These are phyloP conservation scores for Omphalotus guepiniiformis DNA, from an alignment of 768 basidiomycete genomes.

Conservation along the genomic window DNA sequence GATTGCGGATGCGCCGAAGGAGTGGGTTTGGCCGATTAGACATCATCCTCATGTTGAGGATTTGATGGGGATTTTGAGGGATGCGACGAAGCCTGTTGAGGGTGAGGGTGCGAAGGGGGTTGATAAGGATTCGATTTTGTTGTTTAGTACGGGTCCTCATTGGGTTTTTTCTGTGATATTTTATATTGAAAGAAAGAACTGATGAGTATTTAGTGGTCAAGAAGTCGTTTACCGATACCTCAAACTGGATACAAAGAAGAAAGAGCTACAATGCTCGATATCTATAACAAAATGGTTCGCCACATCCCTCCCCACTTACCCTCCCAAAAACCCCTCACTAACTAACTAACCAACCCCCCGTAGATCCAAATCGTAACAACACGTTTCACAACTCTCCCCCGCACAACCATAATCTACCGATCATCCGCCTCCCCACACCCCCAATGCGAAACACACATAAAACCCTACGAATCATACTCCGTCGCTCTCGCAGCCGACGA, in stretches of 20 bases:
- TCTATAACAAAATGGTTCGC: slow-evolving; percentile 24
- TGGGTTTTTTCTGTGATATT: slow-evolving; percentile 15
- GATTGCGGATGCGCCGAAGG: slow-evolving; percentile 22
- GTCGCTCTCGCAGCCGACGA: slow-evolving; percentile 16
- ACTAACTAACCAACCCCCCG: background rate
- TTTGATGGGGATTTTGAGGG: too few species aligned
- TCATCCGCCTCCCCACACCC: slow-evolving; percentile 25
- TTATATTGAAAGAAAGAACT: too few species aligned
- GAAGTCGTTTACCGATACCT: too few species aligned
- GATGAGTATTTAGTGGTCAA: slow-evolving; percentile 22
- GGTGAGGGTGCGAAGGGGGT: slow-evolving; percentile 21
- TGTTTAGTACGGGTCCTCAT: slow-evolving; percentile 27
- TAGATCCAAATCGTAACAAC: slow-evolving; percentile 18
- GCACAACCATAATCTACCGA: slow-evolving; percentile 21
- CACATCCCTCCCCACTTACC: background rate
- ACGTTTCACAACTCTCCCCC: slow-evolving; percentile 17
- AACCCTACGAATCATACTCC: slow-evolving; percentile 16
- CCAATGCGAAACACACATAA: slow-evolving; percentile 15
- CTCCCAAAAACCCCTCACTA: too few species aligned
- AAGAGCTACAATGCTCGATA: slow-evolving; percentile 24
- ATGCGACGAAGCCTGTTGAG: slow-evolving; percentile 13
- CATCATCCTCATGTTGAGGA: too few species aligned
- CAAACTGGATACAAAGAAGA: too few species aligned
- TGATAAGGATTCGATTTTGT: slow-evolving; percentile 24
- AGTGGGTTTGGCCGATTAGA: too few species aligned